Conservation (phyloP, 352 stramenopile genomes). For the Phytophthora pseudosyringae region DNA sequence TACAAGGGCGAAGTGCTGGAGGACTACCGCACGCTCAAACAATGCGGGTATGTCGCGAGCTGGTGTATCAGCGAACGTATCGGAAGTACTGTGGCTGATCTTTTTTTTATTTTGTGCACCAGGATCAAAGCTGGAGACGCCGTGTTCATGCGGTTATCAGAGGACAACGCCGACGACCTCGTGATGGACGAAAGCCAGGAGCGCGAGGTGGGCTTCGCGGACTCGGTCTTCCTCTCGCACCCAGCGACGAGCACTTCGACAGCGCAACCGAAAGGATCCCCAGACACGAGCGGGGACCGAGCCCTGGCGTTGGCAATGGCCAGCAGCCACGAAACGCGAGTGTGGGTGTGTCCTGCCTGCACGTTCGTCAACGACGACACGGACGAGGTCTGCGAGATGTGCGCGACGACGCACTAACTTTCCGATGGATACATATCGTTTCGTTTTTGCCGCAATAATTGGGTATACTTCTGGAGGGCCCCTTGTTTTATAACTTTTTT, state of each 20-base stretch:
- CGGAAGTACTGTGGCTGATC: background rate
- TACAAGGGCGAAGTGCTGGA: slow-evolving; percentile 66
- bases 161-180: slow-evolving; percentile 67
- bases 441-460: background rate
- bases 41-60: slow-evolving; percentile 55
- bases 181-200: slow-evolving; percentile 60
- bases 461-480: too few species aligned
- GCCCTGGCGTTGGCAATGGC: slow-evolving; percentile 21
- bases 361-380: slow-evolving; percentile 82
- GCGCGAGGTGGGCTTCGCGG: slow-evolving; percentile 75
- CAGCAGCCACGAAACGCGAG: slow-evolving; percentile 34
- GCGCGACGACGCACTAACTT: slow-evolving; percentile 42
- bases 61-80: background rate
- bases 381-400: slow-evolving; percentile 73
- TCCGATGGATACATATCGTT: background rate
- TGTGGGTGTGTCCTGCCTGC: slow-evolving; percentile 79
- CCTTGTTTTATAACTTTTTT: background rate
- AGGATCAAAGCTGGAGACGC: slow-evolving; percentile 81
- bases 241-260: background rate
- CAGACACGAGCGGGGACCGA: slow-evolving; percentile 27
- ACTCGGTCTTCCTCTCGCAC: slow-evolving; percentile 73
- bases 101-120: slow-evolving; percentile 3
- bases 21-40: slow-evolving; percentile 63
- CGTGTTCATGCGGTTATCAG: slow-evolving; percentile 73
- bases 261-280: background rate